Base-by-base conservation (phyloP, 306 rosid genomes). In the Vicia villosa region DNA sequence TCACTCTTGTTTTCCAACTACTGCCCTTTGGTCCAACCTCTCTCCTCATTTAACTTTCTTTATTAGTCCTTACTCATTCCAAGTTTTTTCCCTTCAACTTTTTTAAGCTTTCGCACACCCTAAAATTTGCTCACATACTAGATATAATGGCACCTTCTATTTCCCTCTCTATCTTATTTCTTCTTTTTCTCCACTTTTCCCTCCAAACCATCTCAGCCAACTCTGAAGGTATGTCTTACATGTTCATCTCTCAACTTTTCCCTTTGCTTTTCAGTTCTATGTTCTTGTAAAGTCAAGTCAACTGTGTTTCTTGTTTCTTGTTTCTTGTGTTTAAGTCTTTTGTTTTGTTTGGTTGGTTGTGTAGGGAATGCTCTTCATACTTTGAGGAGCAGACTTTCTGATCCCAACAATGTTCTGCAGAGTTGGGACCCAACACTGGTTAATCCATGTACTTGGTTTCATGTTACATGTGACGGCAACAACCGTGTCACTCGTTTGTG, bases 361-460 rank as follows among this genome's bases (percentile, higher is more conserved):
- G 64, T 76, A 93, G 98, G 97, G 79, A 90, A 83, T 79, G 97
- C 96, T 74, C 78, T 93, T 78, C 88, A 86, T 87, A 91, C 85
- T 69, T 61, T 86, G 66, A 88, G 92, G 81, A 90, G 77, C 68
- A 88, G 85, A 57, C 74, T 93, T 30, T 72, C 79, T 61, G 96
- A 91, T 78, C 89, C 91, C 72, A 87, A 87, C 75, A 88, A 91
- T 50, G 88, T 88, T 56, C 80, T 94, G 21, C 96, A 91, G 81
- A 94, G 96, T 78, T 94, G 99, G 99, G 99, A 94, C 89, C 99
- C 99, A 43, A 94, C 99, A 10, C 83, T 94, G 82, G 99, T 94
- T 72, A 87, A 94, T 87, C 95, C 99, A 10, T 94, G 99, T 85
- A 94, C 97, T 64, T 94, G 99, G 99, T 94, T 94, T 74, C 99